Evolutionary conservation across 148 eudicot genomes (phyloP), one percentile per base, ranked within the genome.

Genomic region (Linanthus parryae): DNA sequence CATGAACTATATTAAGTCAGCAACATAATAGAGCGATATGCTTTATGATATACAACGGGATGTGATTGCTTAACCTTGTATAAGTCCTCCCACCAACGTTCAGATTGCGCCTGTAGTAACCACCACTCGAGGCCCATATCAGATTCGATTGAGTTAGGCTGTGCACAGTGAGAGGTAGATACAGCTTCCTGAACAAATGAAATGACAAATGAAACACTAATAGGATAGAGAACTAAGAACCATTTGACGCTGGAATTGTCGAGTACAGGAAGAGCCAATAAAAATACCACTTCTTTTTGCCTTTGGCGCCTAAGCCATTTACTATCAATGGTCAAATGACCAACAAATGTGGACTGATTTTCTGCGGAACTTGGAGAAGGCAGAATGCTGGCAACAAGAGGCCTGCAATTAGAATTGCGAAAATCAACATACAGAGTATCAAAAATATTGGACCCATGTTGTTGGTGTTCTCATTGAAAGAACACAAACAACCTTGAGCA

Each of bases 81-180:
- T 58, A 85, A 58, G 23, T 18, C 50, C 58, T 56, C 63, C 84
- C 84, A 72, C 51, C 72, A 65, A 15, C 46, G 7, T 0, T 65
- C 67, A 11, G 84, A 74, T 77, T 68, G 68, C 16, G 68, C 72
- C 57, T 84, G 86, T 33, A 81, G 71, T 58, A 79, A 47, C 22
- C 71, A 65, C 96, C 96, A 88, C 41, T 84, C 82, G 62, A 81
- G 50, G 39, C 86, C 94, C 94, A 88, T 59, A 26, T 79, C 89
- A 69, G 64, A 81, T 66, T 88, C 94, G 31, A 81, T 54, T 4
- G 81, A 84, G 58, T 81, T 79, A 2, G 80, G 44, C 67, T 88
- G 94, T 50, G 94, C 59, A 65, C 57, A 70, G 66, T 88, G 96
- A 10, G 96, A 81, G 34, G 94, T 84, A 42, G 96, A 84, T 20